These are phyloP conservation scores for Bryoglossum gracile DNA, from an alignment of 495 filamentous ascomycete species.

Conservation along the genomic window DNA sequence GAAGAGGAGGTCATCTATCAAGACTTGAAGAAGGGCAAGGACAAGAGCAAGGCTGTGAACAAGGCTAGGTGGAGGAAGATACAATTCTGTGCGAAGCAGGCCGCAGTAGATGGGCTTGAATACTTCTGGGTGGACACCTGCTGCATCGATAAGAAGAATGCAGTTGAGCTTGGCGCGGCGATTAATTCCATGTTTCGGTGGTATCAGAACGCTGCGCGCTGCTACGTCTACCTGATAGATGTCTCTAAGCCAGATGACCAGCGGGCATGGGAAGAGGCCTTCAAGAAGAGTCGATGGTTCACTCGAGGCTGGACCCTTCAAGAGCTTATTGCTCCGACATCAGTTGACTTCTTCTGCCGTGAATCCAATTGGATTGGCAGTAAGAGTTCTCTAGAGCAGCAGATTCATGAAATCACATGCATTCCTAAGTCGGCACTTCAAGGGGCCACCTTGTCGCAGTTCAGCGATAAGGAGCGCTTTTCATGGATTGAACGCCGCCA, in stretches of 20 bases:
- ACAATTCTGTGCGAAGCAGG: constrained; percentile 25
- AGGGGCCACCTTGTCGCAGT: constrained; percentile 20
- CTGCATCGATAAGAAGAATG: constrained; percentile 34
- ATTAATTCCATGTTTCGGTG: constrained; percentile 39
- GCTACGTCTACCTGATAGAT: constrained; percentile 28
- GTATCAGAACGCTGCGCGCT: constrained; percentile 27
- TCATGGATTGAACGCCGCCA: background rate
- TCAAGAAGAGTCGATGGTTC: constrained; percentile 9
- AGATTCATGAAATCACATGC: constrained; percentile 12
- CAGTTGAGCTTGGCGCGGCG: constrained; percentile 27
- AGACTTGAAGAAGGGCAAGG: constrained; percentile 18
- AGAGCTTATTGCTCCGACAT: constrained; percentile 26
- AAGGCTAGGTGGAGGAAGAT: constrained; percentile 28
- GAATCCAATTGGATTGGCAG: constrained; percentile 14
- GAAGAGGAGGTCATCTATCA: constrained; percentile 25
- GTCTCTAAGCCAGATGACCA: background rate
- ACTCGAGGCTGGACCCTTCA: constrained; percentile 26
- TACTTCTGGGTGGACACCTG: constrained; percentile 35
- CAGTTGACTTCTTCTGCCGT: constrained; percentile 17
- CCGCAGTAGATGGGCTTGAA: constrained; percentile 23
- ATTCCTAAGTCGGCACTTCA: constrained; percentile 14
- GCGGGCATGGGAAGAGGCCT: constrained; percentile 2
- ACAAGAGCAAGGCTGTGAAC: constrained; percentile 13
- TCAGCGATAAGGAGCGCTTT: background rate
- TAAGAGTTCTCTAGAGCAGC: constrained; percentile 4